These are phyloP conservation scores for Suillus plorans DNA, from an alignment of 768 basidiomycete species.

Conservation along the genomic window DNA sequence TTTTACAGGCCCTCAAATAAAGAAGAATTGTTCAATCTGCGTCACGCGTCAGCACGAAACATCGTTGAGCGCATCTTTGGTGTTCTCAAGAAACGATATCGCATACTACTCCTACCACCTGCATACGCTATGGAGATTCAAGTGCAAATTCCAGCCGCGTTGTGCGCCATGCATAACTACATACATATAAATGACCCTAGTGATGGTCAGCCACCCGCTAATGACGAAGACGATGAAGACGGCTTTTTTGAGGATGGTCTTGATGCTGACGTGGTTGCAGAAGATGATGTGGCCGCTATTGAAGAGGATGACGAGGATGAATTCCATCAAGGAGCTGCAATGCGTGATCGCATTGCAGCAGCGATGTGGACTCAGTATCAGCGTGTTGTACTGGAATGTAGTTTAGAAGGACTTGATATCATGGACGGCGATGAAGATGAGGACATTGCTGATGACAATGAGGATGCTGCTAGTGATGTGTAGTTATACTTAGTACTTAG, in stretches of 20 bases:
- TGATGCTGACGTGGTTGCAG: not conserved
- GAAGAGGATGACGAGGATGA: not conserved
- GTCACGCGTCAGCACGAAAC: too few species aligned
- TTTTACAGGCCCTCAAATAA: too few species aligned
- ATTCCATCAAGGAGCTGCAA: not conserved
- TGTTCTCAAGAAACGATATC: too few species aligned
- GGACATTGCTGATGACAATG: not conserved
- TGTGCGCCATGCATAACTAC: constrained; percentile 27
- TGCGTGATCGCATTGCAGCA: not conserved
- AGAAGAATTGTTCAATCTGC: too few species aligned
- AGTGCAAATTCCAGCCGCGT: constrained; percentile 19
- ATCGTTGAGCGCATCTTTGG: too few species aligned
- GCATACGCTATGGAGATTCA: constrained; percentile 11
- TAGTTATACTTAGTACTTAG: too few species aligned
- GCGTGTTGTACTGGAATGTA: not conserved
- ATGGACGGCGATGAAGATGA: not conserved
- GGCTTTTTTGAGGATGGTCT: not conserved
- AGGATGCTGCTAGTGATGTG: too few species aligned
- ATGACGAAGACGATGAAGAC: not conserved
- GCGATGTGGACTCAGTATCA: not conserved
- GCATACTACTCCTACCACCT: too few species aligned
- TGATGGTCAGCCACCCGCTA: not conserved
- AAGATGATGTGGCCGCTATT: not conserved
- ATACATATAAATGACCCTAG: constrained; percentile 14
- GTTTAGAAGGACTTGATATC: not conserved